Evolutionary conservation across 495 filamentous ascomycete species (phyloP).

Genomic region (Margaritispora aquatica): DNA sequence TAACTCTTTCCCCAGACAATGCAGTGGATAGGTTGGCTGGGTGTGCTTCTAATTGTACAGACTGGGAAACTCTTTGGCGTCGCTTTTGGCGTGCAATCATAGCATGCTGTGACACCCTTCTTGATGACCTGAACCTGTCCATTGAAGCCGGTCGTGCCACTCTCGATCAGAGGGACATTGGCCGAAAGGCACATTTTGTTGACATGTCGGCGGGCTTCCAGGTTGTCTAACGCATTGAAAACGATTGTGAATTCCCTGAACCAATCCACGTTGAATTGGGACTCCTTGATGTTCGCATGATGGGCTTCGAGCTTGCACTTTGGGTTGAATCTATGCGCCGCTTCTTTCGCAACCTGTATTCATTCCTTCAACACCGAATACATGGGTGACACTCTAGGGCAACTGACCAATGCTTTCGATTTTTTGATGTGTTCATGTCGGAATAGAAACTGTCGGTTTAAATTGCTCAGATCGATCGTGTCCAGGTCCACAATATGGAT

Average conservation of each 20-base stretch:
- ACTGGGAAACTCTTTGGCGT: slow-evolving; percentile 88
- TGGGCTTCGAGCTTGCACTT: slow-evolving; percentile 82
- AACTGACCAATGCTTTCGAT: slow-evolving; percentile 81
- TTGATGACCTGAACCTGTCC: slow-evolving; percentile 96
- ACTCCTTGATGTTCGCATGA: slow-evolving; percentile 93
- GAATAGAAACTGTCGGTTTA: slow-evolving; percentile 98
- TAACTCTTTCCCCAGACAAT: slow-evolving; percentile 99
- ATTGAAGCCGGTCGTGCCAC: slow-evolving; percentile 96
- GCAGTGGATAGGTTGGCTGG: slow-evolving; percentile 93
- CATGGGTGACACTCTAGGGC: not conserved
- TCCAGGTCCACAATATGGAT: slow-evolving; percentile 96
- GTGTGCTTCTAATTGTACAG: slow-evolving; percentile 93
- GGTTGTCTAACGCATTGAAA: slow-evolving; percentile 96
- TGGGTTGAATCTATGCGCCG: slow-evolving; percentile 85
- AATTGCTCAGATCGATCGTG: slow-evolving; percentile 95
- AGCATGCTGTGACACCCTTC: slow-evolving; percentile 91
- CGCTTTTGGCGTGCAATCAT: slow-evolving; percentile 87
- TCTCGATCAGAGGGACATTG: slow-evolving; percentile 87
- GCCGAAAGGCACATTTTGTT: slow-evolving; percentile 97
- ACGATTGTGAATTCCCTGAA: slow-evolving; percentile 78
- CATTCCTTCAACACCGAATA: slow-evolving; percentile 23
- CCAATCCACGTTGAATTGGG: slow-evolving; percentile 86
- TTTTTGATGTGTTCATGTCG: slow-evolving; percentile 97
- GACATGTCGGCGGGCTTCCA: slow-evolving; percentile 90
- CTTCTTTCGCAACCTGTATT: slow-evolving; percentile 84